phyloP scores from a whole-genome alignment of 75 land plant genomes.

The Pinus albicaulis region DNA sequence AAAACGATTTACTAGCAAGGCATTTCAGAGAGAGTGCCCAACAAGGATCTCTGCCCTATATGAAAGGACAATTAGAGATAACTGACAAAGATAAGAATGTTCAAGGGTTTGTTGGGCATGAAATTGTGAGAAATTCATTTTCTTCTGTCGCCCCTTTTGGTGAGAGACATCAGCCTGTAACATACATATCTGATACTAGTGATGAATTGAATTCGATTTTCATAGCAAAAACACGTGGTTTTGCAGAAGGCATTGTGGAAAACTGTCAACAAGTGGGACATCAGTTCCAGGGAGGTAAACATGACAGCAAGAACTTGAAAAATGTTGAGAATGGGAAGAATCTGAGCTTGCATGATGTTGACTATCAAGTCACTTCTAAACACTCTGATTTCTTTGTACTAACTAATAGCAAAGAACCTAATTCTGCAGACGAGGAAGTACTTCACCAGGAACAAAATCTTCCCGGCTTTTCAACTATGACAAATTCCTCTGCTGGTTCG shows the following conservation, averaged over 20 bases:
- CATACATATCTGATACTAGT: conserved; percentile 7
- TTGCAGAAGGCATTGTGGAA: conserved; percentile 1
- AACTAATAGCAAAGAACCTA: conserved; percentile 14
- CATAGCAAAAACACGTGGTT: conserved; percentile 11
- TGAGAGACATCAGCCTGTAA: not conserved
- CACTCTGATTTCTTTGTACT: conserved; percentile 22
- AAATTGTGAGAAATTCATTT: not conserved
- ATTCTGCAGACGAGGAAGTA: conserved; percentile 14
- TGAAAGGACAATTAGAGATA: not conserved
- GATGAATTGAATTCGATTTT: conserved; percentile 11
- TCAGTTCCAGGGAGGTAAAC: not conserved
- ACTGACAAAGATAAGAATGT: not conserved
- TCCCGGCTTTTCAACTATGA: conserved; percentile 1
- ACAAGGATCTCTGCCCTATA: not conserved
- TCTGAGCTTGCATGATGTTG: conserved; percentile 12
- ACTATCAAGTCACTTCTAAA: conserved; percentile 15
- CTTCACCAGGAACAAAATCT: conserved; percentile 14
- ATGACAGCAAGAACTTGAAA: not conserved
- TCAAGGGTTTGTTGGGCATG: not conserved
- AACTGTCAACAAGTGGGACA: not conserved
- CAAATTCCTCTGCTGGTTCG: conserved; percentile 47
- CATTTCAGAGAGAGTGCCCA: conserved; percentile 2
- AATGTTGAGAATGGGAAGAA: not conserved
- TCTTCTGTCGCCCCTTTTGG: not conserved
- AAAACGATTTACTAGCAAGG: not conserved